A percentile compares a stretch with the other conserved stretches of the same genome.
Conservation (phyloP, 164 flowering plant genomes). For the Vitis rotundifolia region DNA sequence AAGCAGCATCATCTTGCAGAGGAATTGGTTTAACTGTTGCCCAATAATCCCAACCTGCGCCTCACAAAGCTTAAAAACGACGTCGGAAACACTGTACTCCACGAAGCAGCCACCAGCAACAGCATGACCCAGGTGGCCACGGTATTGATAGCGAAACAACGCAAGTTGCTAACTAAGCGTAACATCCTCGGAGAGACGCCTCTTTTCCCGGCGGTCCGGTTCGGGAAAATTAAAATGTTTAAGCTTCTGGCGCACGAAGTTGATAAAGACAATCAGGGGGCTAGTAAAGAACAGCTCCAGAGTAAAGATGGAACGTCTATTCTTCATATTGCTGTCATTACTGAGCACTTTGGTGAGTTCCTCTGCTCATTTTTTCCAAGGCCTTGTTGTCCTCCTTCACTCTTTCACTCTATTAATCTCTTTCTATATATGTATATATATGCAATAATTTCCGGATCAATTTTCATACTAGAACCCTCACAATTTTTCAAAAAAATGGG, state of each 20-base stretch:
- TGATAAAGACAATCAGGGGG: background rate
- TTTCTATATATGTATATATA: too few relatives aligned
- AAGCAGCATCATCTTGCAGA: background rate
- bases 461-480: too few relatives aligned
- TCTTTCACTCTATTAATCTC: too few relatives aligned
- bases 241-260: too few relatives aligned
- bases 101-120: background rate
- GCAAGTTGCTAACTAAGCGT: background rate
- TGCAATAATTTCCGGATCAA: too few relatives aligned
- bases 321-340: conserved; percentile 4
- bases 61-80: conserved; percentile 5
- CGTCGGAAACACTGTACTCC: too few relatives aligned
- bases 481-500: too few relatives aligned
- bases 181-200: too few relatives aligned
- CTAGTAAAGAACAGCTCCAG: background rate
- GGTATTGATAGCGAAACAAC: background rate
- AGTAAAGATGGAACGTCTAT: background rate
- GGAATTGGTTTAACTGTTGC: conserved; percentile 1
- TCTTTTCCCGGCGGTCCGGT: too few relatives aligned
- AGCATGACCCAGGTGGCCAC: background rate
- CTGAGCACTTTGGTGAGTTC: conserved; percentile 6
- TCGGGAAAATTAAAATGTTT: too few relatives aligned
- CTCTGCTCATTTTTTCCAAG: too few relatives aligned
- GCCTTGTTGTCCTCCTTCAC: too few relatives aligned
- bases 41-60: background rate